Conservation (phyloP, 306 rosid species). For the Dryas alaskensis region DNA sequence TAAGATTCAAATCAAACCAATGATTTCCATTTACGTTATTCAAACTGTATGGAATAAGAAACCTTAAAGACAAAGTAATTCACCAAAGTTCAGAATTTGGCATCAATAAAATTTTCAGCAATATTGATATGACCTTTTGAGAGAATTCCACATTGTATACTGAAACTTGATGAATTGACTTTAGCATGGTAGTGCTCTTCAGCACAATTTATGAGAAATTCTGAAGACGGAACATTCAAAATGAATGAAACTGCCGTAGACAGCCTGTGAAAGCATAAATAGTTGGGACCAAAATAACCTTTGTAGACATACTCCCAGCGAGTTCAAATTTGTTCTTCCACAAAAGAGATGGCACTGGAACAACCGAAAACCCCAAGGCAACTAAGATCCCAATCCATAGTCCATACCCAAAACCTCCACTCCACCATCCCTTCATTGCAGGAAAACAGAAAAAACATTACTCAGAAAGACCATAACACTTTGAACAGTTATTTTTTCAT, state of each 20-base stretch:
- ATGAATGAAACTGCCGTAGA: background rate
- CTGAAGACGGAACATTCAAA: background rate
- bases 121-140: background rate
- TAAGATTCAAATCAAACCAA: background rate
- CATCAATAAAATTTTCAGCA: background rate
- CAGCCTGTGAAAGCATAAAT: background rate
- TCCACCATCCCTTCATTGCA: constrained; percentile 85
- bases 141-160: background rate
- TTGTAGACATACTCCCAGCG: constrained; percentile 48
- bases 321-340: constrained; percentile 78
- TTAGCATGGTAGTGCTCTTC: background rate
- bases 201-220: background rate
- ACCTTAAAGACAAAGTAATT: background rate
- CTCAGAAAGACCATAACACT: constrained; percentile 9
- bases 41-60: background rate
- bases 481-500: constrained; percentile 11
- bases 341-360: constrained; percentile 70
- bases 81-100: too few species aligned
- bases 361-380: constrained; percentile 75
- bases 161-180: background rate
- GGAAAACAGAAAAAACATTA: constrained; percentile 17
- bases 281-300: constrained; percentile 49
- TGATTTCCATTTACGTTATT: background rate
- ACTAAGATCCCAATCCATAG: constrained; percentile 91
- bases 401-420: constrained; percentile 96